A percentile compares a stretch with the other conserved stretches of the same genome.
phyloP scores from a whole-genome alignment of 345 rosid species.

The Physaria fendleri region DNA sequence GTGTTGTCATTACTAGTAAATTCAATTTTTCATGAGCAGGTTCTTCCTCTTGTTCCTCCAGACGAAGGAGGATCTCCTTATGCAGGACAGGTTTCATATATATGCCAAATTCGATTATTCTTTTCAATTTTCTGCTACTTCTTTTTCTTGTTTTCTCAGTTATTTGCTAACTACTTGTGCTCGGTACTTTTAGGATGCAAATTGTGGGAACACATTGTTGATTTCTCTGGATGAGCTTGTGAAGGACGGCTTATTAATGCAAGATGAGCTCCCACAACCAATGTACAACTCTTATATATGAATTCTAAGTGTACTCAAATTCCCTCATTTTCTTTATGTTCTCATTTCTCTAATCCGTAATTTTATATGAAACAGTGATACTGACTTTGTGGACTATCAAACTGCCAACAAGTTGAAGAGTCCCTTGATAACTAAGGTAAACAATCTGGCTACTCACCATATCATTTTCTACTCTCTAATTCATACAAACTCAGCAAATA shows the following conservation, averaged over 20 bases:
- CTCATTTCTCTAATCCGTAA: not conserved
- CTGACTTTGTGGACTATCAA: constrained; percentile 54
- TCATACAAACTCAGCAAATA: not conserved
- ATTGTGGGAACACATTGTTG: constrained; percentile 85
- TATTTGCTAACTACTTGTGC: not conserved
- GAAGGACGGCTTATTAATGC: constrained; percentile 60
- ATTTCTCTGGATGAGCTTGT: constrained; percentile 93
- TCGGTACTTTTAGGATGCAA: constrained; percentile 62
- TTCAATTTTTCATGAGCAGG: constrained; percentile 42
- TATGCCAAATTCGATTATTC: not conserved
- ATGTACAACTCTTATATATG: constrained; percentile 36
- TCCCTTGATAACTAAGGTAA: constrained; percentile 73
- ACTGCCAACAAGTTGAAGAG: constrained; percentile 53
- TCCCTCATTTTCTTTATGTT: not conserved
- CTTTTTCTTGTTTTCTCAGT: not conserved
- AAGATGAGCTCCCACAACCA: constrained; percentile 70
- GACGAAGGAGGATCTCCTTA: constrained; percentile 83
- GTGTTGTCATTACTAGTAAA: not conserved
- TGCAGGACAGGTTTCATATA: constrained; percentile 65
- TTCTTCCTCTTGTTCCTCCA: constrained; percentile 95
- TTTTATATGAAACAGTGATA: constrained; percentile 39
- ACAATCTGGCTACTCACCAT: not conserved
- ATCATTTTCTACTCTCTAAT: not conserved
- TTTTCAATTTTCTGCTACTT: not conserved
- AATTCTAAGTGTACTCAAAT: not conserved